Evolutionary conservation across 2,329 filamentous ascomycete species (phyloP), one percentile per base, ranked within the genome.

Genomic region (Mycosphaerella sp.): DNA sequence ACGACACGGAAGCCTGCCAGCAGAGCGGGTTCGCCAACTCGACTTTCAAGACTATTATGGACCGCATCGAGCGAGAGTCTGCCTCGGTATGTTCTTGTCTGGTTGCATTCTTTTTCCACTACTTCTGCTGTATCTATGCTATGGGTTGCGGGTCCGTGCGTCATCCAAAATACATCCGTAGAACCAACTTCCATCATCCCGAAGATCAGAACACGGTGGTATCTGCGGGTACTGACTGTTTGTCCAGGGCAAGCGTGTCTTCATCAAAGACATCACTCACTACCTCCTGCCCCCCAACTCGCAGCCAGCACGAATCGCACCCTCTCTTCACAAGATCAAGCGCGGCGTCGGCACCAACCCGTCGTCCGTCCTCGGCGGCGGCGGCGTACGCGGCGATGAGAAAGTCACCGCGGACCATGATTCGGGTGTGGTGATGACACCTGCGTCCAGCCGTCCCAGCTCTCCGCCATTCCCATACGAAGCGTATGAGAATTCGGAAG

Each of bases 201-300:
- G n/a, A n/a, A n/a, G n/a, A n/a, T n/a, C n/a, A n/a, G n/a, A n/a
- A n/a, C n/a, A n/a, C n/a, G n/a, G n/a, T n/a, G n/a, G n/a, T n/a
- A n/a, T n/a, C n/a, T n/a, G n/a, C n/a, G n/a, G n/a, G 18, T 50
- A 50, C 55, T 60, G 56, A 54, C 59, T 47, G n/a, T 25, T 17
- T 49, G 9, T 37, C 56, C 61, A 94, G 87, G 86, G 84, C 64
- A 95, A 95, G 75, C 87, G 91, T 62, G 75, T 95, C 63, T 96
- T 97, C 74, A 93, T 98, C 79, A 98, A 98, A 71, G 93, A 97
- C 70, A 98, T 97, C 74, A 85, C 87, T 50, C 86, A 96, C 71
- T 97, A 97, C 70, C 77, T 96, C 59, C 77, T 95, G 58, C 86
- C 89, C 4, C 87, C 88, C 3, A 75, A 86, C 57, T 76, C 78